Evolutionary conservation across 2,329 filamentous ascomycete species (phyloP), one percentile per base, ranked within the genome.

Genomic region (Chaetomiaceae sp.): DNA sequence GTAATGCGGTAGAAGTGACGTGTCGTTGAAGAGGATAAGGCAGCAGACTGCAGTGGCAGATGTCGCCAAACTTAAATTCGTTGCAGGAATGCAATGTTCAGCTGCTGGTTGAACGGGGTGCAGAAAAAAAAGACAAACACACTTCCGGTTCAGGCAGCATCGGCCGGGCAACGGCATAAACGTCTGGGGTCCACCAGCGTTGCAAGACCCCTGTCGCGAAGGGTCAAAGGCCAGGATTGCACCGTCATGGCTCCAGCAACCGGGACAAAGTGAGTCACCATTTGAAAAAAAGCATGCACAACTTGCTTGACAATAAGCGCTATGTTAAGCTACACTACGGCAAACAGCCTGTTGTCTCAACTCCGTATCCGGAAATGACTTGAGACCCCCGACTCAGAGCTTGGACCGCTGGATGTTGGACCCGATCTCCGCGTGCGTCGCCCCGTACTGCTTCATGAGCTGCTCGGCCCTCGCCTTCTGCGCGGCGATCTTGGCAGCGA

Each of bases 391-490:
- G 24, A 36, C 34, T 24, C n/a, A 37, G 56, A 78, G 56, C 63
- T 71, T 75, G 30, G 70, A 59, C 42, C 63, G 64, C 58, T 66
- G 56, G 54, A 81, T 79, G 53, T 68, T 72, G 20, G 71, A 62
- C 22, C 78, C 78, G 14, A 76, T 72, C 63, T 81, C 66, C 35
- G 62, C 62, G 47, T 60, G 65, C 60, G 64, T 57, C 10, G 72
- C 61, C 11, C 67, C 67, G 60, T 83, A 80, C 65, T 80, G 65
- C 63, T 71, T 76, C 61, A 88, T 72, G 64, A 91, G 59, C 69
- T 82, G 72, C 58, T 78, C 77, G 14, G 83, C 77, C 71, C 76
- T 82, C 59, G 73, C 68, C 63, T 72, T 75, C 71, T 91, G 86
- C 61, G 68, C 71, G 56, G 74, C 68, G 47, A 89, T 81, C 61